A percentile compares a stretch with the other conserved stretches of the same genome.
Evolutionary conservation across 768 basidiomycete species (phyloP).

Genomic region (Boletus eberwhitei): DNA sequence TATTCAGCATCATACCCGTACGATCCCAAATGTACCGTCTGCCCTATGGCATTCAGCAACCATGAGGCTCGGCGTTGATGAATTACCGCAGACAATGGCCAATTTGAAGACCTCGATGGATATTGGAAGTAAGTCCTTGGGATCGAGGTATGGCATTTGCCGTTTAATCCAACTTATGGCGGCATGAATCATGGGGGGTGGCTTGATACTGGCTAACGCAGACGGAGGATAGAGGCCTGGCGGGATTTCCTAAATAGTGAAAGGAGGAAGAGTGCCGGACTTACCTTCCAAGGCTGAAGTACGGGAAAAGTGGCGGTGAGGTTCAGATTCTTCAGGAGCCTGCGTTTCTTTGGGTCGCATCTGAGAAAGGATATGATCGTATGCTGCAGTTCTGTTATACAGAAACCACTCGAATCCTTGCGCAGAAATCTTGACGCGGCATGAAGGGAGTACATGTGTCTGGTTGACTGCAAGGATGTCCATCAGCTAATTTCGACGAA

Average conservation of each 20-base stretch:
- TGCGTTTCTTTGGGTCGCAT: slow-evolving; percentile 44
- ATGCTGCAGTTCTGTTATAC: slow-evolving; percentile 87
- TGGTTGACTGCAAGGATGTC: slow-evolving; percentile 32
- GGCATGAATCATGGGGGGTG: slow-evolving; percentile 36
- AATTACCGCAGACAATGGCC: slow-evolving; percentile 81
- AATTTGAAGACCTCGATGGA: slow-evolving; percentile 77
- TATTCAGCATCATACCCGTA: slow-evolving; percentile 48
- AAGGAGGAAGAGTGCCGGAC: background rate
- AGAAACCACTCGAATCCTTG: slow-evolving; percentile 93
- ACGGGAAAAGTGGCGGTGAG: slow-evolving; percentile 38
- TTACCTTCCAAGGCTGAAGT: slow-evolving; percentile 40
- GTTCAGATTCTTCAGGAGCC: slow-evolving; percentile 25
- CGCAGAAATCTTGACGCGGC: slow-evolving; percentile 75
- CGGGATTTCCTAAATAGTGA: background rate
- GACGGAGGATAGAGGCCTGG: slow-evolving; percentile 26
- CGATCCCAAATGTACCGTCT: slow-evolving; percentile 76
- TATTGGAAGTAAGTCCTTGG: slow-evolving; percentile 83
- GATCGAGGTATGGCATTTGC: slow-evolving; percentile 70
- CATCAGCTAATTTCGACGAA: slow-evolving; percentile 5
- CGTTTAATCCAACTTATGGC: slow-evolving; percentile 49
- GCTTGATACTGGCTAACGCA: slow-evolving; percentile 26
- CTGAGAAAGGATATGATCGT: slow-evolving; percentile 79
- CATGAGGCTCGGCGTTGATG: slow-evolving; percentile 77
- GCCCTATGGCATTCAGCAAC: slow-evolving; percentile 78
- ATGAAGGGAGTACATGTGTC: slow-evolving; percentile 47